Evolutionary conservation across 768 basidiomycete species (phyloP).

Genomic region (Phanerochaete carnosa): DNA sequence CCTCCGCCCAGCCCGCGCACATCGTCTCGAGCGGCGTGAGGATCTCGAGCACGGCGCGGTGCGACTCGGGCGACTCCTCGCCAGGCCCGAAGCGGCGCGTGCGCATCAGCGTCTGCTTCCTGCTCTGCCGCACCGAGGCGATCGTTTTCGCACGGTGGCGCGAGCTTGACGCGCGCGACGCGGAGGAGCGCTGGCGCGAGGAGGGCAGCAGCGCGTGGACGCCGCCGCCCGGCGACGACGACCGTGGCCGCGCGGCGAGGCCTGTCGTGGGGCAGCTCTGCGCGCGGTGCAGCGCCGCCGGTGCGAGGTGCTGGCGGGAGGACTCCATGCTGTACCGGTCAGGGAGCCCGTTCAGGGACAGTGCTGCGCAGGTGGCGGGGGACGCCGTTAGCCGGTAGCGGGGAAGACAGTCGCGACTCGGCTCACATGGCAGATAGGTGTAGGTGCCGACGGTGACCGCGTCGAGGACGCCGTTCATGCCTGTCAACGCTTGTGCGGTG

Average conservation of each 20-base stretch:
- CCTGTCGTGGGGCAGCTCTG: slow-evolving; percentile 2
- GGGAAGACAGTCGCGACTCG: slow-evolving; percentile 1
- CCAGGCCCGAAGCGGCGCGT: slow-evolving; percentile 23
- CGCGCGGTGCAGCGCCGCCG: slow-evolving; percentile 11
- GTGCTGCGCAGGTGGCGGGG: background rate
- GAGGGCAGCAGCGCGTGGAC: slow-evolving; percentile 1
- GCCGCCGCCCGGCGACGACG: slow-evolving; percentile 7
- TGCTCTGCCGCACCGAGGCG: slow-evolving; percentile 6
- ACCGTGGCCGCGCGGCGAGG: background rate
- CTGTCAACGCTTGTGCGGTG: slow-evolving; percentile 61
- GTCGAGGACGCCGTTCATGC: slow-evolving; percentile 53
- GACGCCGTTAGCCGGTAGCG: background rate
- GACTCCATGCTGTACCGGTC: background rate
- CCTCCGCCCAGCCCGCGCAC: slow-evolving; percentile 54
- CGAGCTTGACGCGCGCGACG: slow-evolving; percentile 39
- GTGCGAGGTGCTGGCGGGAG: slow-evolving; percentile 4
- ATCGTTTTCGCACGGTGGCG: slow-evolving; percentile 14
- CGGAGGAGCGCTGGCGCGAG: slow-evolving; percentile 31
- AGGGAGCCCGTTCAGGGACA: background rate
- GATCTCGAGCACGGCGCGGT: slow-evolving; percentile 58
- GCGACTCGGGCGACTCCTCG: slow-evolving; percentile 37
- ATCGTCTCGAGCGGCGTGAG: slow-evolving; percentile 53
- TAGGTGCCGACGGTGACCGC: slow-evolving; percentile 71
- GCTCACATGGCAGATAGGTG: slow-evolving; percentile 54
- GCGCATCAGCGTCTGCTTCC: slow-evolving; percentile 19